Evolutionary conservation across 495 filamentous ascomycete species (phyloP), one percentile per base, ranked within the genome.

Genomic region (Penicillium soppii): DNA sequence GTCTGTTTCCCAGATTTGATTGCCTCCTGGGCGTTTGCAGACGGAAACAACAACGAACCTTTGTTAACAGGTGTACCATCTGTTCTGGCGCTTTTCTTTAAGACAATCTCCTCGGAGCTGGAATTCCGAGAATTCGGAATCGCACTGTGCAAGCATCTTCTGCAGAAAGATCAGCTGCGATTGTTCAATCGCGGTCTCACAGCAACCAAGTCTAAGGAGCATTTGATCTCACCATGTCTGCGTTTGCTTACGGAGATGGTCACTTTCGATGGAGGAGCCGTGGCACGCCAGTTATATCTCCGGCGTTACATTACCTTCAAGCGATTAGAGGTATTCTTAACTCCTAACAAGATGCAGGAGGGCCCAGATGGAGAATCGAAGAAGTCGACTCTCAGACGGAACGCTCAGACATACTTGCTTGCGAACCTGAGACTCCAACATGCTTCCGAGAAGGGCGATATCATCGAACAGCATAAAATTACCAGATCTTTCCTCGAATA

Each of bases 211-310:
- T 73, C 78, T 2, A 95, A 92, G 59, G 87, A 92, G 29, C 87
- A 88, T 70, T 72, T 95, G 33, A 91, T 97, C 52, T 91, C 87
- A 2, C 90, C 91, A 0, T 88, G 84, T 35, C 66, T 97, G 37
- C 80, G 90, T 50, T 74, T 97, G 39, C 76, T 97, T 40, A 86
- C 82, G 17, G 90, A 97, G 68, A 75, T 89, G 4, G 79, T 86
- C 12, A 81, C 76, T 23, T 91, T 92, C 57, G 90, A 95, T 69
- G 91, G 90, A 6, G 91, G 91, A 13, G 81, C 81, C 32, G 73
- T 87, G 17, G 87, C 90, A 10, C 82, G 79, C 32, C 77, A 81
- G 33, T 70, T 95, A 21, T 91, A 90, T 59, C 73, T 81, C 21
- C 80, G 81, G 16, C 76, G 88, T 55, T 80, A 86, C 41, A 82